Conservation (phyloP, 106 monocot species). For the Phalaenopsis aphrodite region DNA sequence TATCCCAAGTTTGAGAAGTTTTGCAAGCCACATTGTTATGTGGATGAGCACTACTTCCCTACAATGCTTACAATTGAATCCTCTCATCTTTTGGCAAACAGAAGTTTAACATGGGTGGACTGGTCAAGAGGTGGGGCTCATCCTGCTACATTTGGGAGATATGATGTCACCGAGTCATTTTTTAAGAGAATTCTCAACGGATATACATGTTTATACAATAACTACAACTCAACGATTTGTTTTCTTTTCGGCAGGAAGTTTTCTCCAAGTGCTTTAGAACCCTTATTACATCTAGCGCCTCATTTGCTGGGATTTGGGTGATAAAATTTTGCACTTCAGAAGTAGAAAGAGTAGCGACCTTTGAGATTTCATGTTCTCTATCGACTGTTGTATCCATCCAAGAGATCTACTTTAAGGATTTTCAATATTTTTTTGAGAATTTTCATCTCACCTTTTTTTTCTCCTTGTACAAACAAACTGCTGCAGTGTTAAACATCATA, state of each 20-base stretch:
- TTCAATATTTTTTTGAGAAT: too few species aligned
- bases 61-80: constrained; percentile 16
- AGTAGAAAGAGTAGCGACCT: too few species aligned
- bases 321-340: background rate
- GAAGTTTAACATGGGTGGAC: constrained; percentile 13
- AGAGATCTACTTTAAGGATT: too few species aligned
- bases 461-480: too few species aligned
- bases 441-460: too few species aligned
- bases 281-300: constrained; percentile 7
- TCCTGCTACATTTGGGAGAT: constrained; percentile 12
- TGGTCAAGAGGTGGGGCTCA: constrained; percentile 23
- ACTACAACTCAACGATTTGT: constrained; percentile 6
- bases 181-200: background rate
- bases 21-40: constrained; percentile 18
- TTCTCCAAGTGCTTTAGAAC: constrained; percentile 19
- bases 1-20: constrained; percentile 15
- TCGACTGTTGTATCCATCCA: too few species aligned
- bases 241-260: constrained; percentile 19
- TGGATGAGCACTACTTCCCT: constrained; percentile 20
- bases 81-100: constrained; percentile 12
- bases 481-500: too few species aligned
- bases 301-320: constrained; percentile 13
- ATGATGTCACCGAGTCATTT: constrained; percentile 11
- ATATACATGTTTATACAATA: constrained; percentile 6
- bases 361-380: too few species aligned